These are phyloP conservation scores for Pleurotus tuber-regium DNA, from an alignment of 768 basidiomycete species.

Conservation along the genomic window DNA sequence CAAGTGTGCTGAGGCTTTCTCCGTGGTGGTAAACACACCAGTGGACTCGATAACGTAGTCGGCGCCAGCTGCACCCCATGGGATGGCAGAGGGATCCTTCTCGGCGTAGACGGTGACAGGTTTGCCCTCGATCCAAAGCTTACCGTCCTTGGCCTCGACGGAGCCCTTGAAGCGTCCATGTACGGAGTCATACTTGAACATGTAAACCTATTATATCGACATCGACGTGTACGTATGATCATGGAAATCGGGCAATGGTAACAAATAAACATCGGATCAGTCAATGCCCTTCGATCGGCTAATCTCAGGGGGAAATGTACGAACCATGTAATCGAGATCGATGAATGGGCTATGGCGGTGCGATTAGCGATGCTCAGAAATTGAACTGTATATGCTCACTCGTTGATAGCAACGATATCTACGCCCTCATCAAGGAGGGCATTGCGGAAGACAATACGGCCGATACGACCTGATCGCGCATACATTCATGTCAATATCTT, in stretches of 20 bases:
- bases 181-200: conserved; percentile 97
- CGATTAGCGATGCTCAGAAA: not conserved
- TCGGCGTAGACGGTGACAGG: conserved; percentile 77
- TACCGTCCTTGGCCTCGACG: conserved; percentile 80
- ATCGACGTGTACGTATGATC: not conserved
- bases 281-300: not conserved
- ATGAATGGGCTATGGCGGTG: conserved; percentile 81
- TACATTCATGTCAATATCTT: not conserved
- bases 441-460: conserved; percentile 97
- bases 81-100: conserved; percentile 83
- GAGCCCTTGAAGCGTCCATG: conserved; percentile 91
- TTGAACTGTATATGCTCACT: conserved; percentile 48
- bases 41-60: conserved; percentile 97
- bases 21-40: conserved; percentile 96
- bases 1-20: conserved; percentile 92
- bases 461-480: conserved; percentile 80
- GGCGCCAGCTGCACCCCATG: conserved; percentile 79
- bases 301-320: conserved; percentile 15
- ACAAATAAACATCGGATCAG: not conserved
- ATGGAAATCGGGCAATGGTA: conserved; percentile 1
- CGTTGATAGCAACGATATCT: conserved; percentile 92
- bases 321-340: conserved; percentile 92
- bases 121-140: conserved; percentile 84
- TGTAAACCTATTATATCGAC: conserved; percentile 67
- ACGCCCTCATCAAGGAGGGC: conserved; percentile 68